Percentiles rank a stretch among this genome's conserved stretches.
Conservation (phyloP, 2,329 filamentous ascomycete species). For the Exserohilum turcica region DNA sequence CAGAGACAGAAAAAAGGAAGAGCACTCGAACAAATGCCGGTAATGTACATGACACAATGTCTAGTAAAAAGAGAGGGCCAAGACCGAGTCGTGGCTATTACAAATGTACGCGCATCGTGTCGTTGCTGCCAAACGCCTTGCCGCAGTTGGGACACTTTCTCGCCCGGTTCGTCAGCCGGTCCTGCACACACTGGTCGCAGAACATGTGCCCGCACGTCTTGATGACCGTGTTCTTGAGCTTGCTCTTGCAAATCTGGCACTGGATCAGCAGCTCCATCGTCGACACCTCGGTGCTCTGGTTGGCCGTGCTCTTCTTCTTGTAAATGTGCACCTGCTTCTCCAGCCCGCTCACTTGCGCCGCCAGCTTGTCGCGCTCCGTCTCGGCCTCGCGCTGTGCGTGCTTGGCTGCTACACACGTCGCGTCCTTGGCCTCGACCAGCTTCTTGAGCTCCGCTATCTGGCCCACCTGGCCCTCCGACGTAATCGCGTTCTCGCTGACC, state of each 20-base stretch:
- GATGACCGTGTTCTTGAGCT: constrained; percentile 92
- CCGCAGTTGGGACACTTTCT: constrained; percentile 95
- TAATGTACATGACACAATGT: constrained; percentile 17
- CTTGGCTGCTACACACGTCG: constrained; percentile 67
- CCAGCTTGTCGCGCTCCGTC: constrained; percentile 77
- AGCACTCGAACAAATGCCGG: constrained; percentile 12
- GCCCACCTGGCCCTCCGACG: constrained; percentile 72
- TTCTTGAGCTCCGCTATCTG: constrained; percentile 79
- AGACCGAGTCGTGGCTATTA: constrained; percentile 10
- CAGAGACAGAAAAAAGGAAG: too few species aligned
- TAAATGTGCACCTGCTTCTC: constrained; percentile 84
- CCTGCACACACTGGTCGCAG: constrained; percentile 87
- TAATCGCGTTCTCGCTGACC: constrained; percentile 70
- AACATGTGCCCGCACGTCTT: constrained; percentile 96
- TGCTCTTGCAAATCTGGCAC: constrained; percentile 89
- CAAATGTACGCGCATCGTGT: constrained; percentile 70
- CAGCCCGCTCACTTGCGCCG: constrained; percentile 74
- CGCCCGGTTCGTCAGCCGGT: constrained; percentile 85
- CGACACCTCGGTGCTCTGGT: constrained; percentile 81
- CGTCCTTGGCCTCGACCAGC: constrained; percentile 76
- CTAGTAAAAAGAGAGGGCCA: background rate
- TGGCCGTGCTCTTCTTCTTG: constrained; percentile 81
- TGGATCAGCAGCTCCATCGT: constrained; percentile 79
- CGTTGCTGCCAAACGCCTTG: constrained; percentile 86
- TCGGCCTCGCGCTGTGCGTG: constrained; percentile 65